These are phyloP conservation scores for Eucalyptus sp. DNA, from an alignment of 345 rosid genomes.

Conservation along the genomic window DNA sequence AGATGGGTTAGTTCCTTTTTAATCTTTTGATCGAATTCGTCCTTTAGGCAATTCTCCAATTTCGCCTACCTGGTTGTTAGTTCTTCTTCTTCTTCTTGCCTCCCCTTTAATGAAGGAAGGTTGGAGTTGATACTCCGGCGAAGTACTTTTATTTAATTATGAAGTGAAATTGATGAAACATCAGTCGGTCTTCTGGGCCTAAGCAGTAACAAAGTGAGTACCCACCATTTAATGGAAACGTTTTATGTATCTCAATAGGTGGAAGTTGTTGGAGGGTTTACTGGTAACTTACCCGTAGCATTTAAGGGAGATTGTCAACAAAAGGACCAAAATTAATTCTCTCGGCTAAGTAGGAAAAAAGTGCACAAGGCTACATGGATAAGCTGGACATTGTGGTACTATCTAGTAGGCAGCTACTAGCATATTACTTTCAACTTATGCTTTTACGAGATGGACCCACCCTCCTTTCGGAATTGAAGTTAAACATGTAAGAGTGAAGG, in stretches of 20 bases:
- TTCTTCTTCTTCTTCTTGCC: too few species aligned
- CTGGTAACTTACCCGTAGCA: too few species aligned
- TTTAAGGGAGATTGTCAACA: too few species aligned
- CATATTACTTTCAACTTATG: neutral
- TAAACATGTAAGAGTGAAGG: accelerated
- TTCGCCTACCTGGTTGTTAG: too few species aligned
- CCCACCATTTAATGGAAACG: neutral
- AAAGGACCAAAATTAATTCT: neutral
- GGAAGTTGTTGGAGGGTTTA: neutral
- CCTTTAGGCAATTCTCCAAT: too few species aligned
- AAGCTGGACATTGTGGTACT: neutral
- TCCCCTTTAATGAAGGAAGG: too few species aligned
- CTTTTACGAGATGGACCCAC: neutral
- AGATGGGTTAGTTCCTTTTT: neutral
- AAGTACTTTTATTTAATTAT: neutral
- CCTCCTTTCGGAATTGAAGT: neutral
- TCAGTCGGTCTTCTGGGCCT: neutral
- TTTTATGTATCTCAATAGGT: neutral
- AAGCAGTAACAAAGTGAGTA: neutral
- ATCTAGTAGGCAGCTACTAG: neutral
- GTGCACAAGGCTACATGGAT: neutral
- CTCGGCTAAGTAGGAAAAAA: neutral
- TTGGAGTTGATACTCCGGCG: neutral
- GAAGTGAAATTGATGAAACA: neutral
- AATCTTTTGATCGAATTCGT: too few species aligned